phyloP scores from a whole-genome alignment of 139 green algal genomes.

The Chlorella sp. region DNA sequence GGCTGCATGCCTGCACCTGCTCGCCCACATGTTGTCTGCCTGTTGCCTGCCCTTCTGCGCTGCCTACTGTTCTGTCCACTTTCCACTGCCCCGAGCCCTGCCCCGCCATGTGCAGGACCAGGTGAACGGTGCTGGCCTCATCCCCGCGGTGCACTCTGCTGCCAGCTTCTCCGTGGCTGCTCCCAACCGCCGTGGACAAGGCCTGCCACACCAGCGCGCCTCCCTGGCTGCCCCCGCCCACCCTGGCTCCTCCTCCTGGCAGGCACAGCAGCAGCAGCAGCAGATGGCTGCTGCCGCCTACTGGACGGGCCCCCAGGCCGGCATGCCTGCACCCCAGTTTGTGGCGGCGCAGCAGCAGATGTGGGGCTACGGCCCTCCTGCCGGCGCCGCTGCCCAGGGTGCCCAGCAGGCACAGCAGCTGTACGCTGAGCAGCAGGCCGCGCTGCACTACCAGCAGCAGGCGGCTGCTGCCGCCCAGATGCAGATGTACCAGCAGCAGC shows the following conservation, averaged over 20 bases:
- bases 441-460: constrained; percentile 12
- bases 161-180: background rate
- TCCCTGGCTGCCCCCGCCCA: background rate
- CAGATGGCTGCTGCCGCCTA: background rate
- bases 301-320: background rate
- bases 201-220: background rate
- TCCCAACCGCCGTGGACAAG: background rate
- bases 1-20: no score
- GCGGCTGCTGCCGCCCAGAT: background rate
- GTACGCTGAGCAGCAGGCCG: background rate
- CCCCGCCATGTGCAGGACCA: constrained; percentile 1
- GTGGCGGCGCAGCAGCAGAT: background rate
- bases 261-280: background rate
- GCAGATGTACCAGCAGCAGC: background rate
- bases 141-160: constrained; percentile 1
- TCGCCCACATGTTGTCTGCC: no score
- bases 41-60: background rate
- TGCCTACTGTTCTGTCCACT: background rate
- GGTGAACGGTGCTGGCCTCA: background rate
- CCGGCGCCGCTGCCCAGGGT: background rate
- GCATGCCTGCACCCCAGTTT: background rate
- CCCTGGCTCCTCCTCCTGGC: no score
- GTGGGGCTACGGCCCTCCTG: background rate
- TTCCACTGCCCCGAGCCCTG: no score
- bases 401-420: background rate